Conservation (phyloP, 2,329 filamentous ascomycete species). For the Neopestalotiopsis sp. region DNA sequence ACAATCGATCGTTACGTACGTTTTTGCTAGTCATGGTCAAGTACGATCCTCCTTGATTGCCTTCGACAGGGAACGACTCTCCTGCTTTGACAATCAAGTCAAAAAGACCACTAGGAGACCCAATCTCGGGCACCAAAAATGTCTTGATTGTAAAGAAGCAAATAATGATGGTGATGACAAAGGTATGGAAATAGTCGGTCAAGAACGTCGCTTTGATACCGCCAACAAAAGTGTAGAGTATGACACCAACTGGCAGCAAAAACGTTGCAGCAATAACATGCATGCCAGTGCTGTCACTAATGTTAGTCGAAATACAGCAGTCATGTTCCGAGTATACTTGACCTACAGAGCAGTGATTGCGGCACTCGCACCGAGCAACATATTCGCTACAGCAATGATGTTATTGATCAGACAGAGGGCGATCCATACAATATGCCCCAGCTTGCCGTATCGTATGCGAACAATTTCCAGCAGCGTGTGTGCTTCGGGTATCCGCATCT, state of each 20-base stretch:
- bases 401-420: slow-evolving; percentile 58
- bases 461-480: slow-evolving; percentile 60
- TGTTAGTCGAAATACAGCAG: slow-evolving; percentile 16
- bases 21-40: slow-evolving; percentile 82
- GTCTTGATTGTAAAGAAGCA: slow-evolving; percentile 82
- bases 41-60: slow-evolving; percentile 82
- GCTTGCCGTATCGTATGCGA: slow-evolving; percentile 52
- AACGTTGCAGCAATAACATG: slow-evolving; percentile 56
- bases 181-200: slow-evolving; percentile 82
- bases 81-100: slow-evolving; percentile 75
- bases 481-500: slow-evolving; percentile 56
- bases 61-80: slow-evolving; percentile 71
- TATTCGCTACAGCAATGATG: slow-evolving; percentile 57
- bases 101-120: slow-evolving; percentile 76
- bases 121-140: slow-evolving; percentile 74
- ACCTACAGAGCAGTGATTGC: slow-evolving; percentile 43
- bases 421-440: slow-evolving; percentile 57
- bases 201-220: slow-evolving; percentile 82
- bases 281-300: slow-evolving; percentile 46
- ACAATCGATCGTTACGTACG: neutral
- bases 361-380: slow-evolving; percentile 52
- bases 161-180: slow-evolving; percentile 81
- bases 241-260: slow-evolving; percentile 40
- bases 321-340: neutral
- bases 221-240: slow-evolving; percentile 16